These are phyloP conservation scores for Penicillium paneum DNA, from an alignment of 2,329 filamentous ascomycete species.

Conservation along the genomic window DNA sequence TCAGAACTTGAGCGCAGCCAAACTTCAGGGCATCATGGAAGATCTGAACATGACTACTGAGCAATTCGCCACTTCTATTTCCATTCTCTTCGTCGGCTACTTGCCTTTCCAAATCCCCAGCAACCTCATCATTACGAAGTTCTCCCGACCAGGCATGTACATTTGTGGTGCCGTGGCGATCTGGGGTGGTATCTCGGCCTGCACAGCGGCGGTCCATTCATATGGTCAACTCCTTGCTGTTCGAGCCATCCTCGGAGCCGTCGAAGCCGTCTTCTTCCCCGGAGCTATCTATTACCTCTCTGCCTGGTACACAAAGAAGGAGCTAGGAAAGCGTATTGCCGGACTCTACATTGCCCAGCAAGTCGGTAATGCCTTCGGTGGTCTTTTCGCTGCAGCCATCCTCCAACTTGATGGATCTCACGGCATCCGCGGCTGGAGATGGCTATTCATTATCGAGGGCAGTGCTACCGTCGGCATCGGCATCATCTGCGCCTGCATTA, in stretches of 20 bases:
- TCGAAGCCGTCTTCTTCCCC: constrained; percentile 61
- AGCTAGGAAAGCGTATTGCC: constrained; percentile 31
- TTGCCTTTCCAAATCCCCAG: constrained; percentile 43
- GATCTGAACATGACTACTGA: constrained; percentile 39
- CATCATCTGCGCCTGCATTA: constrained; percentile 33
- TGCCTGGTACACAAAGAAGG: constrained; percentile 41
- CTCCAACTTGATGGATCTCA: constrained; percentile 23
- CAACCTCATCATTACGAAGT: constrained; percentile 52
- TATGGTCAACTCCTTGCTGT: constrained; percentile 55
- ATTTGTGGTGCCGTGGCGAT: constrained; percentile 55
- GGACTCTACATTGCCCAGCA: constrained; percentile 30
- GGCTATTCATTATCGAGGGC: constrained; percentile 33
- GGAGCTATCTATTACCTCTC: constrained; percentile 43
- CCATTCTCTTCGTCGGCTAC: constrained; percentile 29
- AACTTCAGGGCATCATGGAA: constrained; percentile 42
- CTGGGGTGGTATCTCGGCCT: constrained; percentile 60
- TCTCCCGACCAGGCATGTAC: constrained; percentile 51
- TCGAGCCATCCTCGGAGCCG: constrained; percentile 60
- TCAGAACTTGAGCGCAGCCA: constrained; percentile 39
- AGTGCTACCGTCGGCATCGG: constrained; percentile 28
- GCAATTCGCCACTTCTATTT: constrained; percentile 34
- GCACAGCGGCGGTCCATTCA: constrained; percentile 52
- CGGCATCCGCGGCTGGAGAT: constrained; percentile 25
- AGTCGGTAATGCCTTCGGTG: constrained; percentile 28
- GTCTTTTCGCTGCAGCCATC: constrained; percentile 28